phyloP scores from a whole-genome alignment of 164 flowering plant genomes.

The Aristolochia californica region DNA sequence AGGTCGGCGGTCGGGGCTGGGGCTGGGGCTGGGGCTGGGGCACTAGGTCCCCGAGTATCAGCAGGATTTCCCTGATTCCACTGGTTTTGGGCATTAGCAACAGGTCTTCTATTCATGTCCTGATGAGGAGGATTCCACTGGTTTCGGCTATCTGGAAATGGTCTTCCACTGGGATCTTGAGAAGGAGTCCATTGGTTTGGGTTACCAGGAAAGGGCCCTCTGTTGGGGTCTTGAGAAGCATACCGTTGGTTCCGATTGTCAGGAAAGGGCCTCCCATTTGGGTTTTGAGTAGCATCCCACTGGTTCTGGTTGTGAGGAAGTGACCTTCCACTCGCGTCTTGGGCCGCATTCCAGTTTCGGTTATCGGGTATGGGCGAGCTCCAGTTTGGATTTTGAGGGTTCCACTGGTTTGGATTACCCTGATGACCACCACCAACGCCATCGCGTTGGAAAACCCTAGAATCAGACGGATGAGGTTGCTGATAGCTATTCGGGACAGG shows the following conservation, averaged over 20 bases:
- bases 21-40: no score
- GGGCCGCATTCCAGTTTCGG: no score
- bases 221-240: background rate
- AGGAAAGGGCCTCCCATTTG: no score
- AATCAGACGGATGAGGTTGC: slow-evolving; percentile 8
- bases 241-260: no score
- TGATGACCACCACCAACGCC: slow-evolving; percentile 1
- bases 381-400: slow-evolving; percentile 7
- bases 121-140: slow-evolving; percentile 3
- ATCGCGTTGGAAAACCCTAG: slow-evolving; percentile 13
- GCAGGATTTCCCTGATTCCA: slow-evolving; percentile 9
- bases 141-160: background rate
- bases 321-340: no score
- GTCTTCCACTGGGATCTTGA: background rate
- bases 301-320: no score
- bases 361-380: background rate
- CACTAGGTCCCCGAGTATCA: slow-evolving; percentile 5
- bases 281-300: no score
- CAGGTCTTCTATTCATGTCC: no score
- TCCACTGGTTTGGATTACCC: slow-evolving; percentile 11
- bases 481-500: slow-evolving; percentile 24
- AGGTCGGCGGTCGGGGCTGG: slow-evolving; percentile 26
- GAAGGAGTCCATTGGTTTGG: slow-evolving; percentile 3
- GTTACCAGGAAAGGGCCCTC: background rate
- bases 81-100: background rate